A percentile compares a stretch with the other conserved stretches of the same genome.
Conservation (phyloP, 495 filamentous ascomycete genomes). For the Podospora bellae-mahoneyi region DNA sequence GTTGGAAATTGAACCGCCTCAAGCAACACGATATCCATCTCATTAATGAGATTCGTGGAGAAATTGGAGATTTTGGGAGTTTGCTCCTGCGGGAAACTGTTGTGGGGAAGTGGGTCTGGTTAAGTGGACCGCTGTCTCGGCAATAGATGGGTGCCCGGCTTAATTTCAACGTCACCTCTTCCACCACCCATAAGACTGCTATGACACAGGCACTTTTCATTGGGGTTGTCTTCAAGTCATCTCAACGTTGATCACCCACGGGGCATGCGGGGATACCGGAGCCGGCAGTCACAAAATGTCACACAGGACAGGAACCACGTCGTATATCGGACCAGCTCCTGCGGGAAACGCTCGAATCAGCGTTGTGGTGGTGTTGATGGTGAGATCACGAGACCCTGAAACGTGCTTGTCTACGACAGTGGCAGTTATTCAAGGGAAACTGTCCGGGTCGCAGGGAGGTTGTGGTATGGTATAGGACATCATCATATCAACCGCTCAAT, state of each 20-base stretch:
- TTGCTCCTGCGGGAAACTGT: neutral
- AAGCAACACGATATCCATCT: neutral
- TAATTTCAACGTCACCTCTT: constrained; percentile 11
- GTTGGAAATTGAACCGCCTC: neutral
- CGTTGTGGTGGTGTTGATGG: neutral
- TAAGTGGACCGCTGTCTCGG: constrained; percentile 6
- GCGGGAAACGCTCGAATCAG: neutral
- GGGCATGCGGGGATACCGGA: constrained; percentile 1
- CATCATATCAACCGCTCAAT: constrained; percentile 10
- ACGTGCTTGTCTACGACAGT: neutral
- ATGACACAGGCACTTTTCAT: neutral
- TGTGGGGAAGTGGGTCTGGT: constrained; percentile 10
- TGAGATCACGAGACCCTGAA: neutral
- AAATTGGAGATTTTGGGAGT: neutral
- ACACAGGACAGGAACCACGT: neutral
- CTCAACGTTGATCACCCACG: neutral
- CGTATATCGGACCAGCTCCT: neutral
- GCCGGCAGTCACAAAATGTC: neutral
- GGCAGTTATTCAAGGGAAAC: neutral
- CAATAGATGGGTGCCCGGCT: neutral
- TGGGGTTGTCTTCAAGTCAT: neutral
- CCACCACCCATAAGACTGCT: neutral
- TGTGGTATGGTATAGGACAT: neutral
- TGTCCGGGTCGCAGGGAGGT: neutral
- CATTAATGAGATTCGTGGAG: constrained; percentile 9